Conservation (phyloP, 2,329 filamentous ascomycete species). For the Trichoderma arundinaceum region DNA sequence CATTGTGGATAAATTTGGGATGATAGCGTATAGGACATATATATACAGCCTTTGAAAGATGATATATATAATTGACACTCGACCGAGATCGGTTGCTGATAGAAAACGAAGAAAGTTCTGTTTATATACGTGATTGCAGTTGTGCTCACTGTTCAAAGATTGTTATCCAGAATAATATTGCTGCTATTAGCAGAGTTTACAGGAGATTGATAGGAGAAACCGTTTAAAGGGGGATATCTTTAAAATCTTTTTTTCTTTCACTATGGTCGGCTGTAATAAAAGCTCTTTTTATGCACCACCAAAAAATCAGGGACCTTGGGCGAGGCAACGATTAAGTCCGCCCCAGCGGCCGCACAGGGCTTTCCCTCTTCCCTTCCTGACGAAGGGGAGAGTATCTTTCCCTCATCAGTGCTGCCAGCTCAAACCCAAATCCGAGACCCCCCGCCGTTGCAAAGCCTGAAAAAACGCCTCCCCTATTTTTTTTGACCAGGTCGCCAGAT, state of each 20-base stretch:
- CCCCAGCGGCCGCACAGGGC: constrained; percentile 91
- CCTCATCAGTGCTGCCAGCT: constrained; percentile 90
- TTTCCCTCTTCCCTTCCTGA: constrained; percentile 74
- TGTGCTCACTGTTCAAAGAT: too few relatives aligned
- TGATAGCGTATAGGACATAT: constrained; percentile 26
- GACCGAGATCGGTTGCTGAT: constrained; percentile 12
- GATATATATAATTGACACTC: constrained; percentile 2
- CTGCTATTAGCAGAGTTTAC: background rate
- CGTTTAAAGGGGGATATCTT: constrained; percentile 18
- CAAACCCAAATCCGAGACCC: constrained; percentile 48
- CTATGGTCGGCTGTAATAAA: constrained; percentile 37
- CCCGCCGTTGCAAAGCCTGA: constrained; percentile 34
- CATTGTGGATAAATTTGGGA: constrained; percentile 25
- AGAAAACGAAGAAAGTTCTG: constrained; percentile 20
- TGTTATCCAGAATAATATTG: background rate
- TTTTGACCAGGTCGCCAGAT: constrained; percentile 25
- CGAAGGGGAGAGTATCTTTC: constrained; percentile 85
- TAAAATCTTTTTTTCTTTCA: constrained; percentile 34
- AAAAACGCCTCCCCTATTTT: constrained; percentile 34
- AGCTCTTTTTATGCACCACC: constrained; percentile 37
- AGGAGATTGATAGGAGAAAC: background rate
- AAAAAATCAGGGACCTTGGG: constrained; percentile 44
- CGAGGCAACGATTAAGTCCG: constrained; percentile 89
- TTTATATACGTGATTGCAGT: background rate
- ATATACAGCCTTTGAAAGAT: constrained; percentile 22